Base-by-base conservation (phyloP, 148 eudicot genomes). In the Chenopodium album region DNA sequence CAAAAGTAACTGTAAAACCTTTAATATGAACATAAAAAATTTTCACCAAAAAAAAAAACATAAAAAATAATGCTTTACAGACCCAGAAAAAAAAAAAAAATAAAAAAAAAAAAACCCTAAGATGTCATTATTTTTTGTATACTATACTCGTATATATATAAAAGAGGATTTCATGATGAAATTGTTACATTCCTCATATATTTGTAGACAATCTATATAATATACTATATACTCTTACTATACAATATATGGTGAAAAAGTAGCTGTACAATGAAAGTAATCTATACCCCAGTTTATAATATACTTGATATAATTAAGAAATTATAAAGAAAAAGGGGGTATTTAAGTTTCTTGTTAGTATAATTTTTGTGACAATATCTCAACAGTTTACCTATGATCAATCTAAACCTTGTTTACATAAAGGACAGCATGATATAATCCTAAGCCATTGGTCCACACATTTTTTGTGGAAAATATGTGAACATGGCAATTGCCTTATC, bases 371-470 rank as follows among this genome's bases (percentile, higher is more conserved):
- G 10, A 62, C 66, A 62, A 17, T 37, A 0, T 34, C 2, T 32
- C 16, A 28, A 31, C 31, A 32, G 3, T n/a, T 77, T 52, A 88
- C 56, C 78, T 80, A 4, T 41, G 44, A 41, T 41, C 44, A 41
- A 41, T 90, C 85, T 72, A 95, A 81, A 56, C 87, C 89, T 87
- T 94, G 93, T 77, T 95, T 95, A 82, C 99, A 95, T 64, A 95
- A 91, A 22, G 99, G 99, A 82, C 99, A 96, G 26, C 97, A 96
- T 12, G 99, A 90, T 77, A 89, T 89, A 26, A 96, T 94, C 73
- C 82, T 85, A 83, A 96, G 98, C 99, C 99, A 96, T 64, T 96
- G 99, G 78, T 96, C 99, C 73, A 94, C 97, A 79, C 99, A 94
- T 77, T 87, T 89, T 41, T 88, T 89, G 84, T 94, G 98, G 76